Base-by-base conservation (phyloP, 805 yeast species). In the Candida pini region DNA sequence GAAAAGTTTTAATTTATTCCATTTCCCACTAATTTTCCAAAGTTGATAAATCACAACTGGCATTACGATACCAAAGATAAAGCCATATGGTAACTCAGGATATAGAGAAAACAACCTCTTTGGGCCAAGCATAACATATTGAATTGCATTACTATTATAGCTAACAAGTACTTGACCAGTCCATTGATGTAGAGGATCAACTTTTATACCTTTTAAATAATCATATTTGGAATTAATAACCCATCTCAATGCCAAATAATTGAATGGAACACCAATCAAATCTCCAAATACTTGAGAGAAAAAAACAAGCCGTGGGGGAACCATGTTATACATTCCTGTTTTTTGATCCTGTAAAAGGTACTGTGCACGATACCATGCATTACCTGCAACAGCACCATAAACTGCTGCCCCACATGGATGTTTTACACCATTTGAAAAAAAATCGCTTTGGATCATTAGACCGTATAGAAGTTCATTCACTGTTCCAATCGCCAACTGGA, bases 351-450 rank as follows among this genome's bases (percentile, higher is more conserved):
- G 58, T 12, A 54, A 41, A 19, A 54, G 39, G 31, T 41, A 68
- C 42, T 71, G 75, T 0, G 76, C 73, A 22, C 76, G 44, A 39
- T 69, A 69, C 73, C 73, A 69, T 2, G 74, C 71, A 45, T 71
- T 68, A 2, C 76, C 77, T 1, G 76, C 70, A n/a, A 71, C 55
- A 8, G 74, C 66, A 4, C 74, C 73, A 45, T 68, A 71, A 4
- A 69, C 60, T 2, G 68, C 51, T 4, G 73, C 75, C 5, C 73
- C 69, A 3, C 65, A 72, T 1, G 76, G 76, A 38, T 71, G 75
- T 20, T 49, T 35, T 12, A 35, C 14, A n/a, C 37, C 44, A 10
- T 19, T 23, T 2, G 37, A 14, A 2, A 47, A 28, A 25, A 52
- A 50, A 24, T 41, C 26, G 18, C 48, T 51, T 38, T 71, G 69